phyloP scores from a whole-genome alignment of 148 eudicot genomes.

The Gaultheria prostrata region DNA sequence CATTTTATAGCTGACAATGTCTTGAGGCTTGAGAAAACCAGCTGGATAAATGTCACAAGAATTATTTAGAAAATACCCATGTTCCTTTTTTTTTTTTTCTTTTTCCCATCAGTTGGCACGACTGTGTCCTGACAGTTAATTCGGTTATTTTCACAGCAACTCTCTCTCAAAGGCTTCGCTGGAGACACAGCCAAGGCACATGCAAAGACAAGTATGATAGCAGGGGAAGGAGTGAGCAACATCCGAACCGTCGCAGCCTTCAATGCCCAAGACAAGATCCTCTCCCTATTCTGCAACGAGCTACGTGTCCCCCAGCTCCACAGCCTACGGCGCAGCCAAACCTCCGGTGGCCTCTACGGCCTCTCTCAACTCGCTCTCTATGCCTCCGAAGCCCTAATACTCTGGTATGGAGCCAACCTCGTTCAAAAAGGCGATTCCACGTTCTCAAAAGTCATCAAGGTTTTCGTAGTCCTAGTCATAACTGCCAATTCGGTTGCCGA shows the following conservation, averaged over 20 bases:
- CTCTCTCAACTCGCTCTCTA: conserved; percentile 94
- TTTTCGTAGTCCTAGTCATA: conserved; percentile 86
- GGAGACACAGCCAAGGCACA: conserved; percentile 99
- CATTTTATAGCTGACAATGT: background rate
- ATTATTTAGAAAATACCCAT: background rate
- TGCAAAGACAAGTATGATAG: conserved; percentile 99
- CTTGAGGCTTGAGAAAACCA: background rate
- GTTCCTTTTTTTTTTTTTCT: background rate
- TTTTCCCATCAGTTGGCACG: background rate
- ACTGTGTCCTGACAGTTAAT: conserved; percentile 10
- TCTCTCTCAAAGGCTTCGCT: conserved; percentile 93
- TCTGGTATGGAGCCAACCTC: conserved; percentile 96
- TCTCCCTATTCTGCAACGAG: conserved; percentile 71
- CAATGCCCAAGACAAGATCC: conserved; percentile 87
- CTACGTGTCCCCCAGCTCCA: conserved; percentile 69
- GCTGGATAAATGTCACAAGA: background rate
- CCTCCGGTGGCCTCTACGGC: conserved; percentile 84
- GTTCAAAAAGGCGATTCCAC: conserved; percentile 80
- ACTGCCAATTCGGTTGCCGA: conserved; percentile 98
- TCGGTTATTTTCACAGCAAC: conserved; percentile 60
- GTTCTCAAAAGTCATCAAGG: conserved; percentile 93
- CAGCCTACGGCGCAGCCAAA: conserved; percentile 71
- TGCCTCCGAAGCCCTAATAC: conserved; percentile 85
- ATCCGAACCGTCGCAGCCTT: conserved; percentile 96
- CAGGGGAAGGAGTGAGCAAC: conserved; percentile 98